phyloP scores from a whole-genome alignment of 331 rosid species.

The Cucumis variabilis region DNA sequence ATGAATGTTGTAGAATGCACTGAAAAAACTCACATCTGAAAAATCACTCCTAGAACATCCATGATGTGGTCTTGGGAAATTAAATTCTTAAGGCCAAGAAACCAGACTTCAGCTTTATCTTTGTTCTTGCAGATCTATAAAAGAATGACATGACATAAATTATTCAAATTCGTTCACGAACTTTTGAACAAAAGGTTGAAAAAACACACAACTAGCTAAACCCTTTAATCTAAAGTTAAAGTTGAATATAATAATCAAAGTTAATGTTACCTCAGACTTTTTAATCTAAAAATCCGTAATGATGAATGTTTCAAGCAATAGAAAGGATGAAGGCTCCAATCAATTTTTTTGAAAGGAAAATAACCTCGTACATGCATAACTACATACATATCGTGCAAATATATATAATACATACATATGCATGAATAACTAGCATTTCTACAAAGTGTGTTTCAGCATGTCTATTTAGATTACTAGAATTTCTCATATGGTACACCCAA shows the following conservation, averaged over 20 bases:
- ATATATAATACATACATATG: background rate
- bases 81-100: constrained; percentile 75
- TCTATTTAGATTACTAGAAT: too few relatives aligned
- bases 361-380: background rate
- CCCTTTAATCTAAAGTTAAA: too few relatives aligned
- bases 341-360: background rate
- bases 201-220: too few relatives aligned
- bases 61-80: constrained; percentile 55
- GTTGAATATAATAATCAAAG: too few relatives aligned
- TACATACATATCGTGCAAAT: background rate
- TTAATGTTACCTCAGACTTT: too few relatives aligned
- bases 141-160: constrained; percentile 36
- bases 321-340: constrained; percentile 26
- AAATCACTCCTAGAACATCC: too few relatives aligned
- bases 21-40: too few relatives aligned
- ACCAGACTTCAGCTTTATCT: constrained; percentile 85
- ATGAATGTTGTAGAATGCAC: too few relatives aligned
- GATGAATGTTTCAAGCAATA: constrained; percentile 30
- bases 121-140: constrained; percentile 92
- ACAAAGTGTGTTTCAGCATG: too few relatives aligned
- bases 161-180: constrained; percentile 32
- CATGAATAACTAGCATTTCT: background rate
- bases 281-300: too few relatives aligned
- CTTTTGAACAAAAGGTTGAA: too few relatives aligned
- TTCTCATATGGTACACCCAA: too few relatives aligned